phyloP scores from a whole-genome alignment of 83 land plant species.

The Diphasiastrum complanatum region DNA sequence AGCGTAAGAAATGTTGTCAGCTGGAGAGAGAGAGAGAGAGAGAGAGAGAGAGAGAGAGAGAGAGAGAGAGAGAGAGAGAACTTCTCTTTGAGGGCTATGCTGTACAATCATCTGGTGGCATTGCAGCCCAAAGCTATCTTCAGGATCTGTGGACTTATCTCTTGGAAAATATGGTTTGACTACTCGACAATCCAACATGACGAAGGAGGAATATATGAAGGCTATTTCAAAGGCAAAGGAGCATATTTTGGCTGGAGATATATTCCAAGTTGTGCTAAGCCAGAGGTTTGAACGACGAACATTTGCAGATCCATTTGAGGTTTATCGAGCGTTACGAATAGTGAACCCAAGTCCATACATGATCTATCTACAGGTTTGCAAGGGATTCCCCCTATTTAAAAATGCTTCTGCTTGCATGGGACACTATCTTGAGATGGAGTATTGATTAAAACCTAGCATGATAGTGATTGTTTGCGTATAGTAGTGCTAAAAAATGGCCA shows the following conservation, averaged over 20 bases:
- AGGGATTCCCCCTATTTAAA: too few relatives aligned
- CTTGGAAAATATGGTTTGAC: constrained; percentile 44
- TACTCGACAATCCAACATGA: constrained; percentile 50
- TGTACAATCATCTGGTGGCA: too few relatives aligned
- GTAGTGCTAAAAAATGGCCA: too few relatives aligned
- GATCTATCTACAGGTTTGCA: constrained; percentile 80
- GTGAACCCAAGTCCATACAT: constrained; percentile 98
- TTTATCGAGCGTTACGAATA: constrained; percentile 83
- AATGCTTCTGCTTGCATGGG: too few relatives aligned
- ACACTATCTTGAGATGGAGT: too few relatives aligned
- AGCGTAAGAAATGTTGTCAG: too few relatives aligned
- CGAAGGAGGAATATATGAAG: constrained; percentile 53
- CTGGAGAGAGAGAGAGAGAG: too few relatives aligned
- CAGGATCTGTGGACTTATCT: constrained; percentile 53
- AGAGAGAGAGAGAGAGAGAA: too few relatives aligned
- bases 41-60: too few relatives aligned
- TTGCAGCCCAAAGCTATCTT: constrained; percentile 54
- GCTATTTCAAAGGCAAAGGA: constrained; percentile 73
- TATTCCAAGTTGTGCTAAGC: constrained; percentile 90
- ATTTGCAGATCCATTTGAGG: constrained; percentile 93
- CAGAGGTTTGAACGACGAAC: constrained; percentile 92
- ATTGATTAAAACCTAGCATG: too few relatives aligned
- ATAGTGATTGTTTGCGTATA: too few relatives aligned
- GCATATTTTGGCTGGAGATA: constrained; percentile 89
- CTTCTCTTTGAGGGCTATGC: too few relatives aligned